phyloP scores from a whole-genome alignment of 208 protist genomes.

The Trichomonas gallinae region DNA sequence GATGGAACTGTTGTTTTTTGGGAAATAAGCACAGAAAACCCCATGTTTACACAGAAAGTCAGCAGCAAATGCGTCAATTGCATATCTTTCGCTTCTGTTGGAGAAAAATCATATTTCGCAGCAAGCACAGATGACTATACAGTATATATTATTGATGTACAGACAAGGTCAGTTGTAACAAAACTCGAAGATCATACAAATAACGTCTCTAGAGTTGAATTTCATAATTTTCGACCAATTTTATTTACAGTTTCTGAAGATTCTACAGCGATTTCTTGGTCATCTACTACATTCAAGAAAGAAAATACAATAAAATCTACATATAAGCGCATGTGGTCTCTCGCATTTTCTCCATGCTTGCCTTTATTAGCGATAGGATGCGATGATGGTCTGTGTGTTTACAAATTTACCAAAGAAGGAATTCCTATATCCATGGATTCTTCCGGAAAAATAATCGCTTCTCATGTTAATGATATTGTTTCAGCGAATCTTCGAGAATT shows the following conservation, averaged over 20 bases:
- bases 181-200: constrained; percentile 80
- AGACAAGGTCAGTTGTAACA: constrained; percentile 81
- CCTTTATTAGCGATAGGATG: constrained; percentile 68
- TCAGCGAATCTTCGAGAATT: neutral
- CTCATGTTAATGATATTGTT: neutral
- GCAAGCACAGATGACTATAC: constrained; percentile 67
- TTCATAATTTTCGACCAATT: constrained; percentile 86
- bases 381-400: constrained; percentile 36
- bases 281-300: constrained; percentile 77
- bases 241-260: constrained; percentile 84
- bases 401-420: neutral
- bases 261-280: constrained; percentile 64
- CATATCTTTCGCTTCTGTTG: constrained; percentile 77
- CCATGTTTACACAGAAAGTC: constrained; percentile 88
- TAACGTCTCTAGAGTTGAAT: constrained; percentile 80
- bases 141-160: constrained; percentile 94
- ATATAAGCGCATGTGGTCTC: constrained; percentile 75
- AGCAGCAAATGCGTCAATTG: constrained; percentile 93
- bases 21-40: constrained; percentile 40
- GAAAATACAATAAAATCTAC: constrained; percentile 77
- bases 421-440: neutral
- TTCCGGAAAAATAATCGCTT: neutral
- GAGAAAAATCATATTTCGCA: constrained; percentile 92
- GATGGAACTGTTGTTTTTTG: constrained; percentile 78
- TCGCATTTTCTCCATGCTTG: constrained; percentile 49